Base-by-base conservation (phyloP, 768 basidiomycete genomes). In the Daedaleopsis sinensis region DNA sequence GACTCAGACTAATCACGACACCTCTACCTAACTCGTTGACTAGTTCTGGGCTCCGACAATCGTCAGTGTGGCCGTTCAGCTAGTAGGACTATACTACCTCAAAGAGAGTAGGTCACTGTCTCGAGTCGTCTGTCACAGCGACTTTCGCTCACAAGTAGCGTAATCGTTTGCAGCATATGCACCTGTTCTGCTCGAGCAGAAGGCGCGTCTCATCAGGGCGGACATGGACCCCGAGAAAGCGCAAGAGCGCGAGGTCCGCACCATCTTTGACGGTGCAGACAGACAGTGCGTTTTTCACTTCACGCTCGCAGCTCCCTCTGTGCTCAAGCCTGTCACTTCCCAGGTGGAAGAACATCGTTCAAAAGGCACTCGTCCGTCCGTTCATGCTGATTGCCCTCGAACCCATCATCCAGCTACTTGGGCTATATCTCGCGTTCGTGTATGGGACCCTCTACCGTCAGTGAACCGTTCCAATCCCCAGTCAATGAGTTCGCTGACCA, bases 31-130 rank as follows among this genome's bases (percentile, higher is more conserved):
- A 4, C 52, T 39, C 15, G 49, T n/a, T 6, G 1, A n/a, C 21
- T n/a, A 60, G 59, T 91, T 91, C 71, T 90, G 88, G 85, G 83
- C 88, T 0, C 87, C 88, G 4, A 83, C 77, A 42, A 86, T 89
- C 38, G 76, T 81, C 0, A 84, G 83, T 62, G 84, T 67, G 12
- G 63, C 32, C 38, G 35, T 91, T 24, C 89, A 91, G 67, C 53
- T 80, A 0, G 62, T 80, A 1, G 88, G 90, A 1, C 5, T 89
- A 0, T 73, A 89, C 38, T 84, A 74, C 61, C 78, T 91, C 4
- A 77, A 78, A 76, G 89, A 91, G 79, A 89, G 89, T 89, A 62
- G 55, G 80, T 72, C 4, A 5, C 8, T 24, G 10, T 23, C 15
- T 13, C 36, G n/a, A n/a, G n/a, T 6, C 12, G 15, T 27, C 10